A percentile compares a stretch with the other conserved stretches of the same genome.
Conservation (phyloP, 495 filamentous ascomycete species). For the Aspergillus nidulans region DNA sequence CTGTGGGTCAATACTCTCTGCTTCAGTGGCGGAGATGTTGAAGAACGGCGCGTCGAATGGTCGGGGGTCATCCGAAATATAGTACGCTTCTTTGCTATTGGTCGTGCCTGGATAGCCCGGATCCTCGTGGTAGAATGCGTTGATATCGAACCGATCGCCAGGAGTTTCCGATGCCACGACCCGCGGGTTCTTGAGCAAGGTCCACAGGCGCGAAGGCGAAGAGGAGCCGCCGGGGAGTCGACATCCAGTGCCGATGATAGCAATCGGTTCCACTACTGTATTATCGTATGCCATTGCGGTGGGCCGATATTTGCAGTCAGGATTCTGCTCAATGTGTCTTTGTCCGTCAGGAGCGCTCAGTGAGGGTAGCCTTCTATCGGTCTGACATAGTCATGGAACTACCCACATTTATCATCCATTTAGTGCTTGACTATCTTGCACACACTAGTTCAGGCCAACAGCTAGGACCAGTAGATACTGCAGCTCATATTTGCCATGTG, state of each 20-base stretch:
- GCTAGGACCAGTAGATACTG: too few relatives aligned
- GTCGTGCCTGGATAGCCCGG: background rate
- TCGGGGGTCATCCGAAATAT: constrained; percentile 47
- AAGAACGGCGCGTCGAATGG: constrained; percentile 57
- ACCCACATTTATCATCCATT: too few relatives aligned
- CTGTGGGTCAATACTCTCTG: constrained; percentile 44
- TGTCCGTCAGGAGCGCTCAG: too few relatives aligned
- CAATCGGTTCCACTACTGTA: constrained; percentile 15
- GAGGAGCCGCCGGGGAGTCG: constrained; percentile 20
- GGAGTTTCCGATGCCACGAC: constrained; percentile 23
- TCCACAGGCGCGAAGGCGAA: constrained; percentile 26
- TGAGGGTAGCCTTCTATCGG: too few relatives aligned
- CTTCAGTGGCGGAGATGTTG: constrained; percentile 39
- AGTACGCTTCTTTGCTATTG: constrained; percentile 28
- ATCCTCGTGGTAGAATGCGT: background rate
- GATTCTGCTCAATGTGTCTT: too few relatives aligned
- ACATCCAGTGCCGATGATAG: constrained; percentile 25
- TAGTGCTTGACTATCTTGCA: too few relatives aligned
- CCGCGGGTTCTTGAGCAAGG: constrained; percentile 18
- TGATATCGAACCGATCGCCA: background rate
- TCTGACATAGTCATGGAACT: too few relatives aligned
- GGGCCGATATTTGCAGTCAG: too few relatives aligned
- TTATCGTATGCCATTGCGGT: background rate
- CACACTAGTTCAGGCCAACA: too few relatives aligned
- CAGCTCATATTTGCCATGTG: too few relatives aligned